Evolutionary conservation across 2,329 filamentous ascomycete species (phyloP).

Genomic region (Bipolaris oryzae): DNA sequence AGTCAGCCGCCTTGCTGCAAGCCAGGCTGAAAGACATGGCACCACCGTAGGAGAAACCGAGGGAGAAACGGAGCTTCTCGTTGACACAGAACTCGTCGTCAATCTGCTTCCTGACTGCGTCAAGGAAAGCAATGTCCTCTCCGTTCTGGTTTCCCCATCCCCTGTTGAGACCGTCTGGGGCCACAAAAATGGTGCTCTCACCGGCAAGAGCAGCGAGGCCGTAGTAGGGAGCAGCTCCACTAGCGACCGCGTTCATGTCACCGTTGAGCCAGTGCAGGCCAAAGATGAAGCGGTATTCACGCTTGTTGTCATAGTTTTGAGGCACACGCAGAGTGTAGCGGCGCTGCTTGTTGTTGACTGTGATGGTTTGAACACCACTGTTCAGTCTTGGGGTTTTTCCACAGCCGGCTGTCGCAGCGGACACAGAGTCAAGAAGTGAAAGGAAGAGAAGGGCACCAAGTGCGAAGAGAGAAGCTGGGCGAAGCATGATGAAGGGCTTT

Average conservation of each 20-base stretch:
- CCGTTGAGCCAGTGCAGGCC: slow-evolving; percentile 52
- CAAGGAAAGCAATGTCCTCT: slow-evolving; percentile 52
- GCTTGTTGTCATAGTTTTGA: slow-evolving; percentile 49
- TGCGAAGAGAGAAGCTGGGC: slow-evolving; percentile 12
- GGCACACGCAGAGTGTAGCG: slow-evolving; percentile 37
- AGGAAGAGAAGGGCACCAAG: slow-evolving; percentile 15
- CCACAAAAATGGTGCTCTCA: slow-evolving; percentile 53
- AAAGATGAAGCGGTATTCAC: slow-evolving; percentile 52
- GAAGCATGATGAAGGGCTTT: slow-evolving; percentile 12
- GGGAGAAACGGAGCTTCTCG: slow-evolving; percentile 51
- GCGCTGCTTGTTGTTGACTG: slow-evolving; percentile 32
- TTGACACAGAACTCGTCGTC: slow-evolving; percentile 53
- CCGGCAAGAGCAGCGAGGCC: slow-evolving; percentile 47
- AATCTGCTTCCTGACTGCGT: slow-evolving; percentile 48
- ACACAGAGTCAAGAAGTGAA: slow-evolving; percentile 12
- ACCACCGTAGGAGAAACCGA: slow-evolving; percentile 55
- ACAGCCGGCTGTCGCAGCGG: slow-evolving; percentile 19
- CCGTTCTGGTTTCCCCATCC: slow-evolving; percentile 54
- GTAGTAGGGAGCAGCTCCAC: slow-evolving; percentile 46
- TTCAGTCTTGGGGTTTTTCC: slow-evolving; percentile 22
- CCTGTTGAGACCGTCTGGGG: slow-evolving; percentile 49
- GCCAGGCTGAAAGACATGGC: slow-evolving; percentile 53
- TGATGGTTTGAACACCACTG: slow-evolving; percentile 16
- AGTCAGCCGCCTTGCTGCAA: slow-evolving; percentile 49
- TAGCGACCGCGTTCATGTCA: slow-evolving; percentile 46